These are phyloP conservation scores for Acanthamoeba healyi DNA, from an alignment of 208 protist genomes.

Conservation along the genomic window DNA sequence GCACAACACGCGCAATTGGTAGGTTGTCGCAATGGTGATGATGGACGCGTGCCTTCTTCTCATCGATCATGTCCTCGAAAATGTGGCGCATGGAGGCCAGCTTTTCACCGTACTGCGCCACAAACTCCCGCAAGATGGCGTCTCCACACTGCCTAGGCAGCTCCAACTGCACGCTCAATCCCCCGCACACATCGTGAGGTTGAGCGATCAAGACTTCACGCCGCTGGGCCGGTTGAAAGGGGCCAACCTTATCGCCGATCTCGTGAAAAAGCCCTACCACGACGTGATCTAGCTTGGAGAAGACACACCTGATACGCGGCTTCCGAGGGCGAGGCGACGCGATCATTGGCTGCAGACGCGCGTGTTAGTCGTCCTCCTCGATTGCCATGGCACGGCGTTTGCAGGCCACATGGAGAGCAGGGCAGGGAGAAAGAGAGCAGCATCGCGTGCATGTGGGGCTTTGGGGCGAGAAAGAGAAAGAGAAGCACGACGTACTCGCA, in stretches of 20 bases:
- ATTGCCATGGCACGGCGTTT: too few relatives aligned
- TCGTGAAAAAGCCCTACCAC: conserved; percentile 66
- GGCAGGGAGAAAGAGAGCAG: neutral
- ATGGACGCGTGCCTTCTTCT: conserved; percentile 43
- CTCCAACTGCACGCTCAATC: conserved; percentile 3
- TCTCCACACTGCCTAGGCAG: conserved; percentile 3
- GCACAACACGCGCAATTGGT: neutral
- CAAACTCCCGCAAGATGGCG: conserved; percentile 51
- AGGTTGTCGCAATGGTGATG: neutral
- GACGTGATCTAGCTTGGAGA: conserved; percentile 36
- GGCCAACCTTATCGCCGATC: conserved; percentile 18
- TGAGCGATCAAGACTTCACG: neutral
- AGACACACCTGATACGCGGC: conserved; percentile 61
- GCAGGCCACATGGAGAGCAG: neutral
- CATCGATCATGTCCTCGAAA: conserved; percentile 73
- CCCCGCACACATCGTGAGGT: neutral
- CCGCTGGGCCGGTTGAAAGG: neutral
- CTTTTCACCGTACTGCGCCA: conserved; percentile 15
- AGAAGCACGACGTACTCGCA: neutral
- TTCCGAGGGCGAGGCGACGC: conserved; percentile 43
- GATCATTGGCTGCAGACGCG: conserved; percentile 6
- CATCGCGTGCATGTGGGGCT: neutral
- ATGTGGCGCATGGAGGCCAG: conserved; percentile 45
- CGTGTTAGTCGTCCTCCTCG: too few relatives aligned
- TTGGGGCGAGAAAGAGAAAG: neutral